phyloP scores from a whole-genome alignment of 164 flowering plant genomes.

The Platanus orientalis region DNA sequence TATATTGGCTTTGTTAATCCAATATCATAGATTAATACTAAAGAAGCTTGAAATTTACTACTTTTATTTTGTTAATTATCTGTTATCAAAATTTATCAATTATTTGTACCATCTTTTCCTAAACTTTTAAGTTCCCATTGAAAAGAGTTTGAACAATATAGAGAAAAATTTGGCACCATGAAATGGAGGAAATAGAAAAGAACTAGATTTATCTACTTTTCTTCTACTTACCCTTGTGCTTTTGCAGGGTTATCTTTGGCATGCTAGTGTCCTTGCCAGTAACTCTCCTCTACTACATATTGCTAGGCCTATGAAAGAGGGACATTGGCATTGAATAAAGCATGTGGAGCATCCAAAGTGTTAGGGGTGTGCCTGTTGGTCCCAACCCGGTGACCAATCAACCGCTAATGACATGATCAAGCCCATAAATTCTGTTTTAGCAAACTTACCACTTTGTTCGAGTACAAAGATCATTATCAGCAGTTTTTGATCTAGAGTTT shows the following conservation, averaged over 20 bases:
- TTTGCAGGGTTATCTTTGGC: conserved; percentile 67
- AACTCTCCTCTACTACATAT: conserved; percentile 59
- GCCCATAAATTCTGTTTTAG: neutral
- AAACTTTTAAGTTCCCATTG: too few species aligned
- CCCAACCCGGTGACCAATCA: neutral
- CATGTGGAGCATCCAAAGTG: conserved; percentile 17
- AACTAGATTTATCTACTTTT: neutral
- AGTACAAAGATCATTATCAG: neutral
- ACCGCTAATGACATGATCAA: neutral
- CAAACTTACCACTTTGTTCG: neutral
- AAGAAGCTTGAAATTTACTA: too few species aligned
- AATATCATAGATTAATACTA: too few species aligned
- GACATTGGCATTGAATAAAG: conserved; percentile 4
- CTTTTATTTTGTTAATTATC: too few species aligned
- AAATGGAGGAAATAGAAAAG: too few species aligned
- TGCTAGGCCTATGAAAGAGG: conserved; percentile 43
- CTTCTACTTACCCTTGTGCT: neutral
- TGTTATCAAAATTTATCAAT: too few species aligned
- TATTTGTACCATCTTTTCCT: too few species aligned
- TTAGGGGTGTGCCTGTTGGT: neutral
- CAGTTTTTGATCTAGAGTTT: too few species aligned
- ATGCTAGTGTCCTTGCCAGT: conserved; percentile 66
- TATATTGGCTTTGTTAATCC: too few species aligned
- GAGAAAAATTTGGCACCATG: too few species aligned
- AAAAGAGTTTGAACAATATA: too few species aligned